Base-by-base conservation (phyloP, 2,329 filamentous ascomycete genomes). In the Aspergillus fumigatus region DNA sequence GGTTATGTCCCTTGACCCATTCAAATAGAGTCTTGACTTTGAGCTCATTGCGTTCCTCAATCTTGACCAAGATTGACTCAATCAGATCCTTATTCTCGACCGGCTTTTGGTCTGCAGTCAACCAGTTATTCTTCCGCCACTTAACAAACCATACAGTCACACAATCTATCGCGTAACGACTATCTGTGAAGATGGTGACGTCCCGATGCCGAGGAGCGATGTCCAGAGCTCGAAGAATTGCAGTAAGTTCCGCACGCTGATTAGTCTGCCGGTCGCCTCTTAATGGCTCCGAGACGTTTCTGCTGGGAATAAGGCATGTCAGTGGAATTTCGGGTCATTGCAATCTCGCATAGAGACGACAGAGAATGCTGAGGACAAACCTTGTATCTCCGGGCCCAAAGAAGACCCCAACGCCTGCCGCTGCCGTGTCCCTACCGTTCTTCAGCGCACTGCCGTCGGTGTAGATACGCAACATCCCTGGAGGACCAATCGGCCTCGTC, bases 181-280 rank as follows among this genome's bases (percentile, higher is more conserved):
- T 94, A 75, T 99, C 94, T n/a, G 87, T 92, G 70, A 87, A 83
- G 62, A 99, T 95, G 55, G 86, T 82, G 11, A 95, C 82, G 58
- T 85, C 80, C 56, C 88, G 82, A 56, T 87, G 80, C 17, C 83
- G 75, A 0, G 89, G 87, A 1, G 87, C 85, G 48, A 88, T 83
- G 67, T 97, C 86, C 23, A 97, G 80, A 0, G 92, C 92, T 56
- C 92, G 88, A 29, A 90, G 79, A 60, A 97, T 88, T 7, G 92
- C 94, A 25, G 89, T 92, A 57, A 99, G 80, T 76, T 99, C 94
- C n/a, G 93, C 94, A 3, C 94, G 89, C 73, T 97, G 91, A 71
- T 99, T 99, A 0, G 94, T 97, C 75, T 97, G 94, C 9, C 81
- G 80, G 17, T 82, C 79, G 51, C 91, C 91, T 52, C 80, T 75